Evolutionary conservation across 2,329 filamentous ascomycete species (phyloP).

Genomic region (Clarireedia homoeocarpa): DNA sequence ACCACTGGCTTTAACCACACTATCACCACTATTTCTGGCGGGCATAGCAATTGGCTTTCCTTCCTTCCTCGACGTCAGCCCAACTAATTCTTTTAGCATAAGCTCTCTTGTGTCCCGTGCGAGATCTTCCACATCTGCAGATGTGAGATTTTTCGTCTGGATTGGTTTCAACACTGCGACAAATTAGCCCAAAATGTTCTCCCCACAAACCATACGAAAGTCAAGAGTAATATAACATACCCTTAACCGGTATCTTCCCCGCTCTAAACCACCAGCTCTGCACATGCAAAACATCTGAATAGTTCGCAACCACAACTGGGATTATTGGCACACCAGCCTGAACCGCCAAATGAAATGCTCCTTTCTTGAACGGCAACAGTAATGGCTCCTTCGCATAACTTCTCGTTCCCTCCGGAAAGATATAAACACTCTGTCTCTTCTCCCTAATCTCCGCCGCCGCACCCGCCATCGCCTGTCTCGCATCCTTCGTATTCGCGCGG

Average conservation of each 20-base stretch:
- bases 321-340: constrained; percentile 92
- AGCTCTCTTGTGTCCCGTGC: constrained; percentile 58
- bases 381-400: constrained; percentile 77
- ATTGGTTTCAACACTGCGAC: constrained; percentile 69
- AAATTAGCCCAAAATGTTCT: constrained; percentile 11
- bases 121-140: constrained; percentile 71
- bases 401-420: constrained; percentile 88
- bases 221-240: constrained; percentile 36
- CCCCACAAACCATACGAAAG: not conserved
- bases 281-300: constrained; percentile 62
- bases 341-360: constrained; percentile 91
- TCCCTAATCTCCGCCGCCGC: constrained; percentile 73
- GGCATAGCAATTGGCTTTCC: constrained; percentile 31
- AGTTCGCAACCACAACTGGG: constrained; percentile 74
- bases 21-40: constrained; percentile 14
- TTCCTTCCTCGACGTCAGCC: constrained; percentile 44
- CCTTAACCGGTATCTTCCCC: constrained; percentile 67
- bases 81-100: constrained; percentile 63
- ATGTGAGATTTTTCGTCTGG: constrained; percentile 61
- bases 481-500: constrained; percentile 73
- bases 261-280: constrained; percentile 57
- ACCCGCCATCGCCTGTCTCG: constrained; percentile 75
- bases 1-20: constrained; percentile 25
- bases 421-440: constrained; percentile 69
- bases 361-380: constrained; percentile 96